phyloP scores from a whole-genome alignment of 768 basidiomycete genomes.

The Podaxis sp. region DNA sequence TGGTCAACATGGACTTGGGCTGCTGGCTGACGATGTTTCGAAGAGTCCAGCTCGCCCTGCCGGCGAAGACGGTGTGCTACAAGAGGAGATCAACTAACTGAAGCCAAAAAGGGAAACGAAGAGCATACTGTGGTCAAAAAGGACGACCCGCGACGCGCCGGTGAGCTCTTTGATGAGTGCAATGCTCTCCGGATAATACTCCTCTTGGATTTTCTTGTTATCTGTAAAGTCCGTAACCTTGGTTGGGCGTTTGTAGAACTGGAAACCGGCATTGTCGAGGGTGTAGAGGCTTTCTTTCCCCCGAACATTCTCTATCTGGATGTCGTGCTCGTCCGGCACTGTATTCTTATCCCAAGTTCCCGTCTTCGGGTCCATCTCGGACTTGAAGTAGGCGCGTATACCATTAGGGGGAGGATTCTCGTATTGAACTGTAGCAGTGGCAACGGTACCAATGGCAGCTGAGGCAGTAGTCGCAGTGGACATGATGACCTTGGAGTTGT shows the following conservation, averaged over 20 bases:
- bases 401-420: slow-evolving; percentile 24
- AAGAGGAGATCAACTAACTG: not conserved
- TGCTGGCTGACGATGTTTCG: slow-evolving; percentile 46
- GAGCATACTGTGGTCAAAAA: slow-evolving; percentile 61
- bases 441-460: not conserved
- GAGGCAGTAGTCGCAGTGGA: not conserved
- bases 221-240: slow-evolving; percentile 43
- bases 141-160: slow-evolving; percentile 54
- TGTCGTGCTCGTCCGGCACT: slow-evolving; percentile 20
- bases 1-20: slow-evolving; percentile 52
- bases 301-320: slow-evolving; percentile 52
- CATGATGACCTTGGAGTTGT: not conserved
- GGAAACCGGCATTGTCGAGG: slow-evolving; percentile 54
- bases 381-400: slow-evolving; percentile 23
- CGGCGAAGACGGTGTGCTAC: slow-evolving; percentile 45
- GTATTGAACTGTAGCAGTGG: not conserved
- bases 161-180: slow-evolving; percentile 57
- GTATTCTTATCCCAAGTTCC: slow-evolving; percentile 25
- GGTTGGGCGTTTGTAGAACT: slow-evolving; percentile 34
- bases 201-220: slow-evolving; percentile 40
- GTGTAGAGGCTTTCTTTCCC: slow-evolving; percentile 43
- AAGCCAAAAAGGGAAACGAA: not conserved
- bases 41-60: slow-evolving; percentile 33
- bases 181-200: slow-evolving; percentile 60
- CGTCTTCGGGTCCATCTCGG: slow-evolving; percentile 23